These are phyloP conservation scores for Candida boidinii DNA, from an alignment of 805 yeast species.

Conservation along the genomic window DNA sequence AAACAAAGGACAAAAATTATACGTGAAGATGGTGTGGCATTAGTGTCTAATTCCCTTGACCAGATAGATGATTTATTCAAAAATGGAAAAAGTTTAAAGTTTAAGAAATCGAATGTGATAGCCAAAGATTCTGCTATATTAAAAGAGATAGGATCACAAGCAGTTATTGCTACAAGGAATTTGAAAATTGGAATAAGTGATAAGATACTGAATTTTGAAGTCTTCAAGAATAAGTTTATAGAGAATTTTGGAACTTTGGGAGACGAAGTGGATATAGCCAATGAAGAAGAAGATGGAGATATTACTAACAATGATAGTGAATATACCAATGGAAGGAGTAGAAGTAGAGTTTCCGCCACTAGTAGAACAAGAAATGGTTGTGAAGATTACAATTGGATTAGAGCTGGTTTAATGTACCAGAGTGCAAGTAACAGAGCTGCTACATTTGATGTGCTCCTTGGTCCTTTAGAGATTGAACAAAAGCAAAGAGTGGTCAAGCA, in stretches of 20 bases:
- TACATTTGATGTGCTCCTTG: constrained; percentile 55
- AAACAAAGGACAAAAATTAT: constrained; percentile 41
- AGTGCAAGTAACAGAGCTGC: constrained; percentile 37
- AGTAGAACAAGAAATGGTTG: constrained; percentile 24
- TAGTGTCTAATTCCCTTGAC: constrained; percentile 35
- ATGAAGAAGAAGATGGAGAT: constrained; percentile 7
- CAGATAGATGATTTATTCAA: constrained; percentile 40
- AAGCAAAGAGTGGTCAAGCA: constrained; percentile 27
- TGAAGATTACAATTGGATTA: constrained; percentile 48
- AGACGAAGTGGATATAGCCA: constrained; percentile 16
- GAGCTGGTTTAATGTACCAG: constrained; percentile 44
- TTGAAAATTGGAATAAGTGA: constrained; percentile 50
- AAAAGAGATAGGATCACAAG: constrained; percentile 49
- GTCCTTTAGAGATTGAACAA: constrained; percentile 60
- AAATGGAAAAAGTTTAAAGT: constrained; percentile 27
- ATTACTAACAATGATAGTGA: constrained; percentile 10
- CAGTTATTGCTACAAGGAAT: constrained; percentile 56
- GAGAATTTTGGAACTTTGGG: constrained; percentile 19
- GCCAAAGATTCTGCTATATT: constrained; percentile 64
- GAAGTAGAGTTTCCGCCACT: too few relatives aligned
- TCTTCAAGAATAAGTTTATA: constrained; percentile 29
- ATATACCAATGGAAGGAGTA: not conserved
- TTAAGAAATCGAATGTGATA: constrained; percentile 27
- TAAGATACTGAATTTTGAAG: constrained; percentile 34
- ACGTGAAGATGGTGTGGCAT: constrained; percentile 46